These are phyloP conservation scores for Pilaira anomala DNA, from an alignment of 192 early-diverging fungal genomes.

Conservation along the genomic window DNA sequence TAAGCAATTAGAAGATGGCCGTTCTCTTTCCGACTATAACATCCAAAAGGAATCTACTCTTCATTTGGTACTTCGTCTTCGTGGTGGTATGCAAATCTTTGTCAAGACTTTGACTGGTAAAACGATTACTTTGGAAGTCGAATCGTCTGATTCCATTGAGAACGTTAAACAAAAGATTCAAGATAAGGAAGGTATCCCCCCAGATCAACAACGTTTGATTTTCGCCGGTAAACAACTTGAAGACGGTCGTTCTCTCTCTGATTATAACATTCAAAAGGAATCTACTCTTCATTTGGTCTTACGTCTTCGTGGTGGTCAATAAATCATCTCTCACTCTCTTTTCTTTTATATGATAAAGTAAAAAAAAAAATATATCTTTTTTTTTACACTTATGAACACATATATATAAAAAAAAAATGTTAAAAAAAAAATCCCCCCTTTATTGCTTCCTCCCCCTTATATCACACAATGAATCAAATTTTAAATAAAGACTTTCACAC, in stretches of 20 bases:
- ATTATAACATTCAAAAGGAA: slow-evolving; percentile 70
- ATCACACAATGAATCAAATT: neutral
- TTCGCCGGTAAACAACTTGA: slow-evolving; percentile 76
- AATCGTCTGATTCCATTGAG: slow-evolving; percentile 49
- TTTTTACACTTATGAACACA: neutral
- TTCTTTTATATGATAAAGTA: neutral
- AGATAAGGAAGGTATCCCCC: no score
- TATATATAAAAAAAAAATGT: neutral
- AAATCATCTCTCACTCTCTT: neutral
- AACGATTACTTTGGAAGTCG: slow-evolving; percentile 57
- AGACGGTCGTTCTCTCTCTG: slow-evolving; percentile 61
- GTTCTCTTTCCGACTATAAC: slow-evolving; percentile 72
- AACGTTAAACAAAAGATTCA: no score
- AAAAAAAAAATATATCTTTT: neutral
- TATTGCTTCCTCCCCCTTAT: no score
- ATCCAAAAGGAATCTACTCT: slow-evolving; percentile 82
- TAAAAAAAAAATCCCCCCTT: neutral
- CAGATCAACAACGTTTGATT: no score
- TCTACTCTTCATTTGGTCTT: slow-evolving; percentile 62
- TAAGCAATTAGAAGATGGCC: slow-evolving; percentile 79
- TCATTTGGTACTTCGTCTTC: slow-evolving; percentile 75
- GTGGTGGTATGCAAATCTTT: slow-evolving; percentile 70
- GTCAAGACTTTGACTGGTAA: slow-evolving; percentile 58
- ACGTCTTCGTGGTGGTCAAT: slow-evolving; percentile 57
- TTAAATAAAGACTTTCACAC: slow-evolving; percentile 1